Conservation (phyloP, 208 protist genomes). For the Leishmania mexicana region DNA sequence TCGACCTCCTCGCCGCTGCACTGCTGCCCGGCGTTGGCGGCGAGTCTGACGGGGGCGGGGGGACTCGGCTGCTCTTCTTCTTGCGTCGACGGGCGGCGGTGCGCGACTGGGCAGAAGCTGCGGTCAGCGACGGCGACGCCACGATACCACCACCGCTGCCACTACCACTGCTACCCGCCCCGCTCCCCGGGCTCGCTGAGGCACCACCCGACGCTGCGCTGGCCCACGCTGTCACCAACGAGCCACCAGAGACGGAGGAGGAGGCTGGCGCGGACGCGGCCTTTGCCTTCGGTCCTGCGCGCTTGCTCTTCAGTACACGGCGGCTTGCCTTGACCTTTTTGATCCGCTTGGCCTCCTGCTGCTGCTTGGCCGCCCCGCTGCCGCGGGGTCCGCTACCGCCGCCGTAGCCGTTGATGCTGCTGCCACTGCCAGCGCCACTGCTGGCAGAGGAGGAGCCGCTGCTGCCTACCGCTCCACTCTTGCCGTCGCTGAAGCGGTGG, state of each 20-base stretch:
- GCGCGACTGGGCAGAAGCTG: constrained; percentile 7
- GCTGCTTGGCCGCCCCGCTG: constrained; percentile 3
- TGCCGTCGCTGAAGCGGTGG: constrained; percentile 12
- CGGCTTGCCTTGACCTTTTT: constrained; percentile 17
- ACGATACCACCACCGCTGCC: not conserved
- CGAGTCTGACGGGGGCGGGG: not conserved
- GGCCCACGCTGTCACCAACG: not conserved
- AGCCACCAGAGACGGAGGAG: constrained; percentile 2
- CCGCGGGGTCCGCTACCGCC: not conserved
- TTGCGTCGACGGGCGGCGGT: constrained; percentile 16
- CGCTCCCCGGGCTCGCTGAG: not conserved
- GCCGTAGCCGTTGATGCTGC: not conserved
- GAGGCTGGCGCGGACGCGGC: constrained; percentile 1
- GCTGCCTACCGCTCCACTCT: constrained; percentile 3
- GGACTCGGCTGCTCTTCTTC: constrained; percentile 3
- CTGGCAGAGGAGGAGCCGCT: not conserved
- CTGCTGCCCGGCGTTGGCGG: constrained; percentile 1
- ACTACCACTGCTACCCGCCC: not conserved
- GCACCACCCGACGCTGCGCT: constrained; percentile 5
- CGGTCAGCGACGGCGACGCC: not conserved
- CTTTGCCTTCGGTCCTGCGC: not conserved
- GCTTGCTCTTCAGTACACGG: constrained; percentile 26
- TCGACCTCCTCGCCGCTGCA: not conserved
- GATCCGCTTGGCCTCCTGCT: constrained; percentile 11
- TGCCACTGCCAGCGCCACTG: not conserved